Evolutionary conservation across 208 protist genomes (phyloP).

Genomic region (Eutreptiella sp.): DNA sequence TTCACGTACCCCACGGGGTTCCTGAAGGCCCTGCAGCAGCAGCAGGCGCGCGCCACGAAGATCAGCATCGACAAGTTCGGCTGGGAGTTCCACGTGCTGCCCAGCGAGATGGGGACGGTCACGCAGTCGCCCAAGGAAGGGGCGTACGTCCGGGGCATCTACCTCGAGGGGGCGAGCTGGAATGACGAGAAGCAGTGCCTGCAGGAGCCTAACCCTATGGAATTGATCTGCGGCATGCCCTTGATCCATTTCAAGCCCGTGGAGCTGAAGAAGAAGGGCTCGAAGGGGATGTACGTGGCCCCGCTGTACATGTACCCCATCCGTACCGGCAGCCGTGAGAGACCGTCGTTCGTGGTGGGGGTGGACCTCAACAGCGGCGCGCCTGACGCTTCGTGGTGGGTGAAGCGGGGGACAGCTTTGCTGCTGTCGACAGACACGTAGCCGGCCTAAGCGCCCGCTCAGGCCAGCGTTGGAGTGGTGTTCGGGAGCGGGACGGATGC

Average conservation of each 20-base stretch:
- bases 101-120: slow-evolving; percentile 77
- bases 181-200: slow-evolving; percentile 72
- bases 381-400: slow-evolving; percentile 85
- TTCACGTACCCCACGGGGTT: slow-evolving; percentile 98
- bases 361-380: slow-evolving; percentile 86
- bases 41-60: slow-evolving; percentile 73
- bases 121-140: slow-evolving; percentile 84
- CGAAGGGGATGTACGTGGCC: slow-evolving; percentile 80
- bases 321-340: slow-evolving; percentile 88
- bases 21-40: slow-evolving; percentile 93
- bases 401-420: slow-evolving; percentile 93
- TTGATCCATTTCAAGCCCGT: slow-evolving; percentile 95
- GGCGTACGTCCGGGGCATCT: slow-evolving; percentile 90
- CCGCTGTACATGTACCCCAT: slow-evolving; percentile 96
- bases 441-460: too few species aligned
- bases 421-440: slow-evolving; percentile 86
- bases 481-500: too few species aligned
- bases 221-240: slow-evolving; percentile 92
- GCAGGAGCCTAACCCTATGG: slow-evolving; percentile 89
- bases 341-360: slow-evolving; percentile 88
- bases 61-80: slow-evolving; percentile 93
- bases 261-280: slow-evolving; percentile 68
- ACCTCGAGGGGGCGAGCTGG: slow-evolving; percentile 95
- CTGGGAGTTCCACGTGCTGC: slow-evolving; percentile 93
- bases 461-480: too few species aligned